phyloP scores from a whole-genome alignment of 495 filamentous ascomycete genomes.

The Penicillium macrosclerotiorum region DNA sequence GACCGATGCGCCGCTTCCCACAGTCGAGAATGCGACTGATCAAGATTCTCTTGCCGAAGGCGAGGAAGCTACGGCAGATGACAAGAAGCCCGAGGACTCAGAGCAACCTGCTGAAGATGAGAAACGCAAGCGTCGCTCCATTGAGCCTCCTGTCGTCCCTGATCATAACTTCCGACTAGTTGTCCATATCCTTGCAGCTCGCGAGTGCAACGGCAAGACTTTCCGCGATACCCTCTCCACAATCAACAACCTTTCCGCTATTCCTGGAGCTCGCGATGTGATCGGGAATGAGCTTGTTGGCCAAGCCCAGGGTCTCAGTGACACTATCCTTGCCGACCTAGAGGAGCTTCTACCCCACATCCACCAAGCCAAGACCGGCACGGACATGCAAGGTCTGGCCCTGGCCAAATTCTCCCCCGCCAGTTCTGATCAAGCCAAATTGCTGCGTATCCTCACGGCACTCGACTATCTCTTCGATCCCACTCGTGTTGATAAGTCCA shows the following conservation, averaged over 20 bases:
- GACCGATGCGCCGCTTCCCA: slow-evolving; percentile 40
- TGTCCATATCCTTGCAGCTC: slow-evolving; percentile 90
- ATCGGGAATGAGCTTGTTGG: slow-evolving; percentile 88
- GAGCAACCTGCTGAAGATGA: slow-evolving; percentile 51
- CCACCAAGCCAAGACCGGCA: slow-evolving; percentile 78
- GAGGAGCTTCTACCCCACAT: slow-evolving; percentile 87
- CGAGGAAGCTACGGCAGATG: slow-evolving; percentile 32
- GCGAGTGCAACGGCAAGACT: slow-evolving; percentile 94
- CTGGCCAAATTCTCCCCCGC: slow-evolving; percentile 93
- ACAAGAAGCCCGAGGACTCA: slow-evolving; percentile 32
- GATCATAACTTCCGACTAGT: slow-evolving; percentile 88
- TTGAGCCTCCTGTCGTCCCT: slow-evolving; percentile 84
- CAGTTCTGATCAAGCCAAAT: slow-evolving; percentile 91
- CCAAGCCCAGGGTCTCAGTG: slow-evolving; percentile 79
- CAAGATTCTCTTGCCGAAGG: slow-evolving; percentile 25
- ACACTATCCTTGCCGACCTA: slow-evolving; percentile 79
- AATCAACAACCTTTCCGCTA: slow-evolving; percentile 94
- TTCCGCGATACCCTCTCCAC: slow-evolving; percentile 95
- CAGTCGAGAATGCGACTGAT: slow-evolving; percentile 29
- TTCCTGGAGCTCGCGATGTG: slow-evolving; percentile 83
- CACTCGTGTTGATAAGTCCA: slow-evolving; percentile 55
- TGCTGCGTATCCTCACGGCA: slow-evolving; percentile 89
- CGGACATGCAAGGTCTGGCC: slow-evolving; percentile 91
- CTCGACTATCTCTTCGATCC: slow-evolving; percentile 93
- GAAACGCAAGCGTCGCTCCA: slow-evolving; percentile 67